Conservation (phyloP, 169 alveolate genomes). For the Perkinsus chesapeaki region DNA sequence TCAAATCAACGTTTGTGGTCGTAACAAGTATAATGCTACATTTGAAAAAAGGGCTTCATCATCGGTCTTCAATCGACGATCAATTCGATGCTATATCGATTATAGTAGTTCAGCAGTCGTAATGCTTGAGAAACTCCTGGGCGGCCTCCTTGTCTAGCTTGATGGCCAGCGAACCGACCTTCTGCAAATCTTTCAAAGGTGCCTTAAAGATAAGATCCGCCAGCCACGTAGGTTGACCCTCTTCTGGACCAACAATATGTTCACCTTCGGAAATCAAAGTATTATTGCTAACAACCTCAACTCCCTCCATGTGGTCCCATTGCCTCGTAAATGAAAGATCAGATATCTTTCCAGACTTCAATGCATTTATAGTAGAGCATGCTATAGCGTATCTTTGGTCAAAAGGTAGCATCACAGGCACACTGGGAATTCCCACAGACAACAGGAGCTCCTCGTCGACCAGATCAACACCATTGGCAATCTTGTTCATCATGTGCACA, state of each 20-base stretch:
- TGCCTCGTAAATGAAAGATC: not conserved
- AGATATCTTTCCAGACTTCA: not conserved
- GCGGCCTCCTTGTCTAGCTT: not conserved
- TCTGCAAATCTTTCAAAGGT: not conserved
- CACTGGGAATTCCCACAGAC: not conserved
- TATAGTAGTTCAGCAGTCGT: not conserved
- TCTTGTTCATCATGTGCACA: not conserved
- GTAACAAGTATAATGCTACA: too few relatives aligned
- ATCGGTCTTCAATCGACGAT: too few relatives aligned
- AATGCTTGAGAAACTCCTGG: not conserved
- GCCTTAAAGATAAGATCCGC: not conserved
- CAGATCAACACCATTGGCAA: not conserved
- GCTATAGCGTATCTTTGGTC: not conserved
- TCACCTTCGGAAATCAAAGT: not conserved
- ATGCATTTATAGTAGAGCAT: not conserved
- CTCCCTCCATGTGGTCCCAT: not conserved
- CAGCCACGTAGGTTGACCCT: not conserved
- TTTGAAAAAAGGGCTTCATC: too few relatives aligned
- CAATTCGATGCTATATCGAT: not conserved
- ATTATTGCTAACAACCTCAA: not conserved
- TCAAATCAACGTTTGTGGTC: too few relatives aligned
- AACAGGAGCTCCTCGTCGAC: not conserved
- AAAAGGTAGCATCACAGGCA: not conserved
- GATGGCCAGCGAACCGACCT: not conserved
- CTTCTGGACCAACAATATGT: not conserved